These are phyloP conservation scores for Populus pruinosa DNA, from an alignment of 345 rosid genomes.

Conservation along the genomic window DNA sequence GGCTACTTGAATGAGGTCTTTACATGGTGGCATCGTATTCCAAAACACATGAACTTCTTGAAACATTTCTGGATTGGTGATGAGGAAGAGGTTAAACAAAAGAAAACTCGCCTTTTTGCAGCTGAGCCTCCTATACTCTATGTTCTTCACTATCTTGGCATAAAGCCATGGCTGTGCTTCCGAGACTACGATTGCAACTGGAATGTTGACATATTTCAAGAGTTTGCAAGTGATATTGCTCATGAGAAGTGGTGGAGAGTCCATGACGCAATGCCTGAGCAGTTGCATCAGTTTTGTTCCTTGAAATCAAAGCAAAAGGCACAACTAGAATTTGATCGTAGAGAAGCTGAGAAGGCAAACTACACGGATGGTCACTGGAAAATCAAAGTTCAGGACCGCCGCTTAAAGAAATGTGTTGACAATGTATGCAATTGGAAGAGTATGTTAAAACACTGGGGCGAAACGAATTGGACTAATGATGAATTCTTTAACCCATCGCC, in stretches of 20 bases:
- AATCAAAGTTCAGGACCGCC: constrained; percentile 7
- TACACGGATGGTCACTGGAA: constrained; percentile 35
- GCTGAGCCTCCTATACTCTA: constrained; percentile 29
- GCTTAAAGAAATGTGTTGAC: constrained; percentile 27
- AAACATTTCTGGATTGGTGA: constrained; percentile 36
- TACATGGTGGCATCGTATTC: constrained; percentile 37
- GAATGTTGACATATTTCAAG: constrained; percentile 26
- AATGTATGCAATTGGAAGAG: constrained; percentile 30
- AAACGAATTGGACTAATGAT: constrained; percentile 60
- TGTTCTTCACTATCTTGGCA: constrained; percentile 30
- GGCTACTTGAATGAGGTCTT: constrained; percentile 33
- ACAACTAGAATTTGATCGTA: constrained; percentile 27
- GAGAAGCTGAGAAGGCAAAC: constrained; percentile 26
- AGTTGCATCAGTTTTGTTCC: constrained; percentile 27
- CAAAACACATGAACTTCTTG: constrained; percentile 31
- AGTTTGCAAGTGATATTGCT: constrained; percentile 31
- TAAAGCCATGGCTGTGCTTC: constrained; percentile 38
- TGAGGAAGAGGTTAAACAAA: constrained; percentile 26
- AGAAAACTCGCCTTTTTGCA: constrained; percentile 28
- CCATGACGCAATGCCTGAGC: constrained; percentile 26
- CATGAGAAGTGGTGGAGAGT: constrained; percentile 34
- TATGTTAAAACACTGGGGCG: constrained; percentile 35
- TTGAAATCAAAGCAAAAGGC: constrained; percentile 34
- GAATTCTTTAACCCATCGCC: constrained; percentile 58
- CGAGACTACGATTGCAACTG: constrained; percentile 36